Evolutionary conservation across 2,329 filamentous ascomycete species (phyloP).

Genomic region (Aspergillus glaucus): DNA sequence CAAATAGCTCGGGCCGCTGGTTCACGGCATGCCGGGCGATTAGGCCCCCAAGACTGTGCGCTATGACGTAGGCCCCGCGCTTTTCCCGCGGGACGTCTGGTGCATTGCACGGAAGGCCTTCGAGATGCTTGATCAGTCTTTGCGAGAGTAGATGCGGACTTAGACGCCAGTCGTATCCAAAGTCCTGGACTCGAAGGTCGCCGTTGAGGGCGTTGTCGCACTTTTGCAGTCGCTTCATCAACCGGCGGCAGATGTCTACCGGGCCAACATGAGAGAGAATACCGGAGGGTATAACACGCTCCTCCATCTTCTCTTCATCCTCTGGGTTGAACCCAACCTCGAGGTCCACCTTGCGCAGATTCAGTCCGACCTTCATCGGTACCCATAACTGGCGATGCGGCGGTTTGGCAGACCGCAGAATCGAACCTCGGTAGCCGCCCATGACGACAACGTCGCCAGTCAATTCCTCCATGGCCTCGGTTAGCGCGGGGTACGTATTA

Average conservation of each 20-base stretch:
- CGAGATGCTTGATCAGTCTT: constrained; percentile 66
- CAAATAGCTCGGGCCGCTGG: constrained; percentile 73
- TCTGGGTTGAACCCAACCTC: constrained; percentile 76
- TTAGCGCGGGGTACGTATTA: constrained; percentile 43
- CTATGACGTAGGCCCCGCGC: constrained; percentile 71
- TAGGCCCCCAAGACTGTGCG: constrained; percentile 78
- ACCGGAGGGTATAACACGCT: constrained; percentile 75
- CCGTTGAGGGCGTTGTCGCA: constrained; percentile 67
- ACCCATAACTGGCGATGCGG: constrained; percentile 89
- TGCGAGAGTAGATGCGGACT: constrained; percentile 70
- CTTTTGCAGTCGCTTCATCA: constrained; percentile 70
- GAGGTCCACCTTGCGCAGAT: constrained; percentile 83
- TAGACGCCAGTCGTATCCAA: constrained; percentile 90
- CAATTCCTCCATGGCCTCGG: constrained; percentile 58
- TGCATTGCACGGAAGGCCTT: constrained; percentile 67
- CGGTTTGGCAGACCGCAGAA: constrained; percentile 75
- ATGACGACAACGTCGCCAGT: constrained; percentile 82
- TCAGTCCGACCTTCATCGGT: constrained; percentile 85
- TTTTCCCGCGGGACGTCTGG: constrained; percentile 46
- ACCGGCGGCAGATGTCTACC: constrained; percentile 76
- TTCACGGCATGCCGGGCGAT: constrained; percentile 88
- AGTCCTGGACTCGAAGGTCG: constrained; percentile 75
- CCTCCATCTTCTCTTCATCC: constrained; percentile 76
- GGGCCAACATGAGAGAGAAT: constrained; percentile 91
- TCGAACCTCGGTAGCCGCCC: constrained; percentile 83